Evolutionary conservation across 352 stramenopile genomes (phyloP).

Genomic region (Blastocystis sp.): DNA sequence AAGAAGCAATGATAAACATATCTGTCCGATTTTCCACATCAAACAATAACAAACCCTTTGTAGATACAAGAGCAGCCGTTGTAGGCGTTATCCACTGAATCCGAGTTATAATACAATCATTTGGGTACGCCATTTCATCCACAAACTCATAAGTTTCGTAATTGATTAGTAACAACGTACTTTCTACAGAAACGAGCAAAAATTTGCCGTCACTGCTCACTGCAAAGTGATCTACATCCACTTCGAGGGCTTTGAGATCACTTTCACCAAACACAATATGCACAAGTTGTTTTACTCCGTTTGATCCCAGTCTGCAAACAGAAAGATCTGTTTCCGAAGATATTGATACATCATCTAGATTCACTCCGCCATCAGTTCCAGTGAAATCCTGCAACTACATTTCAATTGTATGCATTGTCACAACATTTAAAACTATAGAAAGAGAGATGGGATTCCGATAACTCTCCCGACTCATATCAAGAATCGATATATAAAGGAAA

Average conservation of each 20-base stretch:
- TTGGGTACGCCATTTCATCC: not conserved
- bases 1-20: not conserved
- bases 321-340: not conserved
- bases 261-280: not conserved
- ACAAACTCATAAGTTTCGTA: not conserved
- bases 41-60: not conserved
- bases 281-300: not conserved
- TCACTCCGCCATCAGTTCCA: not conserved
- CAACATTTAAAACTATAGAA: not conserved
- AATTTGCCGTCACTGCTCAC: not conserved
- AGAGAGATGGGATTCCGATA: not conserved
- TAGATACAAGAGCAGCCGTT: not conserved
- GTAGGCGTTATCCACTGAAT: not conserved
- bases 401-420: not conserved
- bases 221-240: not conserved
- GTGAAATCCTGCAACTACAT: not conserved
- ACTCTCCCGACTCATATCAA: not conserved
- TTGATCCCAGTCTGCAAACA: not conserved
- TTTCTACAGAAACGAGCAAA: not conserved
- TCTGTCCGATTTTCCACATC: not conserved
- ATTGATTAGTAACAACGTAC: not conserved
- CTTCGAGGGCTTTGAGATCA: not conserved
- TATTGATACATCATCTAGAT: not conserved
- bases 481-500: no score
- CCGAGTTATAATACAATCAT: not conserved